A percentile compares a stretch with the other conserved stretches of the same genome.
Evolutionary conservation across 768 basidiomycete species (phyloP).

Genomic region (Serendipita sp.): DNA sequence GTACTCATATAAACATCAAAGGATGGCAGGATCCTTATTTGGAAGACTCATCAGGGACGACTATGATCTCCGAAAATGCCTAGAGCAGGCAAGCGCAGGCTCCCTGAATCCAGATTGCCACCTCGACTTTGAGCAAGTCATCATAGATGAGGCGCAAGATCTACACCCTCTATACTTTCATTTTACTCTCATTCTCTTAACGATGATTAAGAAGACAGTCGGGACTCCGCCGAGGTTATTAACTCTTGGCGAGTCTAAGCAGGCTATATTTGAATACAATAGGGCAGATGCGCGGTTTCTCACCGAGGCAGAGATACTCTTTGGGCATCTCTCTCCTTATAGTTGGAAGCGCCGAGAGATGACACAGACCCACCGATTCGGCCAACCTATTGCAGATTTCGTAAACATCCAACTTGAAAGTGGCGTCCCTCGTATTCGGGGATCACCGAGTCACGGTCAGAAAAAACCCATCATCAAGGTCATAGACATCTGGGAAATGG

Average conservation of each 20-base stretch:
- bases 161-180: background rate
- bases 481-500: background rate
- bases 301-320: background rate
- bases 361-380: background rate
- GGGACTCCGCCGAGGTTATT: background rate
- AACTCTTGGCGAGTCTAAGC: background rate
- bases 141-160: slow-evolving; percentile 6
- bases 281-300: slow-evolving; percentile 3
- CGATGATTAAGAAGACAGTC: background rate
- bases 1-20: background rate
- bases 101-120: no score
- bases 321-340: background rate
- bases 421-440: background rate
- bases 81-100: no score
- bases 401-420: background rate
- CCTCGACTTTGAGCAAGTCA: background rate
- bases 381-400: background rate
- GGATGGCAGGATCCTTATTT: background rate
- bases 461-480: background rate
- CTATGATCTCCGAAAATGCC: no score
- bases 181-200: background rate
- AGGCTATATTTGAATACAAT: slow-evolving; percentile 6
- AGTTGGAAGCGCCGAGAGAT: background rate
- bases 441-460: background rate
- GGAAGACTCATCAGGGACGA: no score